Evolutionary conservation across 179 eudicot genomes (phyloP), one percentile per base, ranked within the genome.

Genomic region (Beta corolliflora): DNA sequence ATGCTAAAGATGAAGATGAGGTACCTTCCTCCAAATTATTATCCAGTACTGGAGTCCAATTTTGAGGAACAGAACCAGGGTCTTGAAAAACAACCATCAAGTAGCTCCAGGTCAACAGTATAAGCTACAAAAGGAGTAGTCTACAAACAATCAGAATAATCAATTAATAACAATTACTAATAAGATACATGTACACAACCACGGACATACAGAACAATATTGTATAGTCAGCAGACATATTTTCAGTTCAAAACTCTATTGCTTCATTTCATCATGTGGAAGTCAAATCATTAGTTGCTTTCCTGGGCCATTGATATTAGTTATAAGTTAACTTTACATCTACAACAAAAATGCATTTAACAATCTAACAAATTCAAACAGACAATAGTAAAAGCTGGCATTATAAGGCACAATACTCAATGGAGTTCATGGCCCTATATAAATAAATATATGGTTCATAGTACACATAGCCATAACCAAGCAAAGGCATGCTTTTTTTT

Each of bases 11-110:
- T 29, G 85, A 77, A 6, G 79, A 82, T 23, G 90, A 73, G 83
- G 77, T 79, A 72, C 90, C 91, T 79, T 86, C 94, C 82, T 92
- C 94, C 52, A 85, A 46, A 79, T 82, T 86, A 78, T 76, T 88
- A 61, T 88, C 91, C 31, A 80, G 66, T 45, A 83, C 71, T 15
- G 90, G 90, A 80, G 88, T 88, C 98, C 98, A 93, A 84, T 93
- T 93, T 88, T 81, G 86, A 79, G 98, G 98, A 79, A 95, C 95
- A 85, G 93, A 88, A 77, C 98, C 98, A 78, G 98, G 98, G 88
- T 93, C 94, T 77, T 83, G 87, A 81, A 88, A 85, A 76, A 95
- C 97, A 77, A 91, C 98, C 98, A 88, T 92, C 52, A 91, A 77
- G 86, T 95, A 95, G 91, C 97, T 90, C 98, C 98, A 95, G 61